These are phyloP conservation scores for Naganishia kalamii DNA, from an alignment of 768 basidiomycete species.

Conservation along the genomic window DNA sequence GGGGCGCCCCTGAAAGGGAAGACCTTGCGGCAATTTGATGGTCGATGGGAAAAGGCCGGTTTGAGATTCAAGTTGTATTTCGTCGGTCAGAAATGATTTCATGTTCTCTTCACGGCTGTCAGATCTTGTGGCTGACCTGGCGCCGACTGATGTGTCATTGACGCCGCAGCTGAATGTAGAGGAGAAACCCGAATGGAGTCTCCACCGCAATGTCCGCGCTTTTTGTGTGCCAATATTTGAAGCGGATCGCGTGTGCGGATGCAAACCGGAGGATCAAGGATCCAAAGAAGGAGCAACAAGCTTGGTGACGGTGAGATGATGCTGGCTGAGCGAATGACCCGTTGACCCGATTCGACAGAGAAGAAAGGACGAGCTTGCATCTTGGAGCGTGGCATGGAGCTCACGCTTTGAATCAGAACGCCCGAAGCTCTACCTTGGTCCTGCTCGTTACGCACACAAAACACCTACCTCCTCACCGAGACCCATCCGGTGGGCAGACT, in stretches of 20 bases:
- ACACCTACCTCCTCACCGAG: no score
- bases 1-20: not conserved
- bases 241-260: conserved; percentile 8
- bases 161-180: not conserved
- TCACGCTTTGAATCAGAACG: not conserved
- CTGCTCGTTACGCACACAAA: not conserved
- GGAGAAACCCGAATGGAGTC: not conserved
- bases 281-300: conserved; percentile 15
- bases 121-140: not conserved
- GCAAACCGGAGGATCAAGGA: conserved; percentile 3
- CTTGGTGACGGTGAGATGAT: not conserved
- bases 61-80: no score
- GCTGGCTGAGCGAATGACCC: not conserved
- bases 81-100: no score
- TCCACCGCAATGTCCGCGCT: not conserved
- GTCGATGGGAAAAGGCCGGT: no score
- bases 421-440: not conserved
- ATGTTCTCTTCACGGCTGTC: no score
- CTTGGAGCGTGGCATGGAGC: not conserved
- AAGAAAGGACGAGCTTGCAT: not conserved
- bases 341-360: not conserved
- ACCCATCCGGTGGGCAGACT: no score
- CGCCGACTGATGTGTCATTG: no score
- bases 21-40: no score
- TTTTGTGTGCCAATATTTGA: conserved; percentile 4